phyloP scores from a whole-genome alignment of 139 green algal genomes.

The Coccomyxa sp. region DNA sequence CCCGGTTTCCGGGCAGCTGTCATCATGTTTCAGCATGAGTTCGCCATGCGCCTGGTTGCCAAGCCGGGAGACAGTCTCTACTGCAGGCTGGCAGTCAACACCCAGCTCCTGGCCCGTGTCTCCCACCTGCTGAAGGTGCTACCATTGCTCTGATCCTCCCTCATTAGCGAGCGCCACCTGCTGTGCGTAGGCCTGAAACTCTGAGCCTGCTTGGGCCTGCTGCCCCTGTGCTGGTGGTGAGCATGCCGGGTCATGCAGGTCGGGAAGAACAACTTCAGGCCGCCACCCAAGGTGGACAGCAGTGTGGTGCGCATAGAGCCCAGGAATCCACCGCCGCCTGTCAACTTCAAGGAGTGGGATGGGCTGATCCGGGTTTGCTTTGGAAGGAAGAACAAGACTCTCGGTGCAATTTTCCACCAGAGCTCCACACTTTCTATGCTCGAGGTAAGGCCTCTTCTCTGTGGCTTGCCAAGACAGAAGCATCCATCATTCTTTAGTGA shows the following conservation, averaged over 20 bases:
- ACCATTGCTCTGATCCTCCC: background rate
- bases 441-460: conserved; percentile 59
- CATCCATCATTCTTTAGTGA: too few species aligned
- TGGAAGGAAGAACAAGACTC: conserved; percentile 95
- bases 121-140: conserved; percentile 64
- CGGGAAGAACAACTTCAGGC: conserved; percentile 93
- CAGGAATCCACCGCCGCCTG: conserved; percentile 81
- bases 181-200: too few species aligned
- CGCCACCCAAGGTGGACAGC: conserved; percentile 97
- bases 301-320: conserved; percentile 97
- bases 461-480: conserved; percentile 6
- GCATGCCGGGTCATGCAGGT: conserved; percentile 45
- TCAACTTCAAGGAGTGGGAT: conserved; percentile 98
- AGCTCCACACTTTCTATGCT: conserved; percentile 60
- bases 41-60: conserved; percentile 97
- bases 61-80: conserved; percentile 83
- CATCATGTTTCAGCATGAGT: conserved; percentile 99
- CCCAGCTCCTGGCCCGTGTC: conserved; percentile 89
- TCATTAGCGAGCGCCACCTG: too few species aligned
- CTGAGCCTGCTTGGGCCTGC: background rate
- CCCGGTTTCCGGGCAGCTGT: conserved; percentile 83
- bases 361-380: conserved; percentile 91
- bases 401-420: conserved; percentile 86
- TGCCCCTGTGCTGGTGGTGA: background rate
- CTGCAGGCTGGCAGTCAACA: conserved; percentile 86